phyloP scores from a whole-genome alignment of 371 early-diverging fungal species.

The Mucor saturninus region DNA sequence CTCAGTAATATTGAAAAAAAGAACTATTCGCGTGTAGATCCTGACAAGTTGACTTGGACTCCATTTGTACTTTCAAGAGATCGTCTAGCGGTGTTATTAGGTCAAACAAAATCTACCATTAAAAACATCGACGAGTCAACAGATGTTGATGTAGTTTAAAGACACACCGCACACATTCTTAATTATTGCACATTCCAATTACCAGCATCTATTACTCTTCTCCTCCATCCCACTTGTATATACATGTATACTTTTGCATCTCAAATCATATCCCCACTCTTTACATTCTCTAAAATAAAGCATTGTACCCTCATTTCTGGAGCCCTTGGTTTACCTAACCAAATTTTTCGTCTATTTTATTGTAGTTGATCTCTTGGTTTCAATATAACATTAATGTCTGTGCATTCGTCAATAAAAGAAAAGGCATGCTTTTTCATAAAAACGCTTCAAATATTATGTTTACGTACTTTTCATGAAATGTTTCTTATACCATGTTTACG shows the following conservation, averaged over 20 bases:
- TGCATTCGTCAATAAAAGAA: no score
- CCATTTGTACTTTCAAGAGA: slow-evolving; percentile 62
- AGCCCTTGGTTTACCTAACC: neutral
- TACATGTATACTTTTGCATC: no score
- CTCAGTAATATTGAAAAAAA: slow-evolving; percentile 47
- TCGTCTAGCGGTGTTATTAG: slow-evolving; percentile 34
- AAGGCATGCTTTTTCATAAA: no score
- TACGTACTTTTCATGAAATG: no score
- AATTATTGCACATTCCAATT: slow-evolving; percentile 1
- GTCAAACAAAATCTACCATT: slow-evolving; percentile 28
- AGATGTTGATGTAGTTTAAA: slow-evolving; percentile 24
- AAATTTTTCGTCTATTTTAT: neutral
- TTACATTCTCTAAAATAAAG: neutral
- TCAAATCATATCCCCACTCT: neutral
- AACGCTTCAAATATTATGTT: no score
- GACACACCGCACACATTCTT: neutral
- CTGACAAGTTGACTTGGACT: slow-evolving; percentile 66
- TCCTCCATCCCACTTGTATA: neutral
- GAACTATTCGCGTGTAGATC: slow-evolving; percentile 52
- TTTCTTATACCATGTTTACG: no score
- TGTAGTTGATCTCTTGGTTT: no score
- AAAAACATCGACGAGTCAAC: slow-evolving; percentile 28
- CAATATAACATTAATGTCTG: no score
- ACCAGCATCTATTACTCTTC: neutral
- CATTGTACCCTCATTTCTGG: no score